These are phyloP conservation scores for Pythium chondricola DNA, from an alignment of 352 stramenopile species.

Conservation along the genomic window DNA sequence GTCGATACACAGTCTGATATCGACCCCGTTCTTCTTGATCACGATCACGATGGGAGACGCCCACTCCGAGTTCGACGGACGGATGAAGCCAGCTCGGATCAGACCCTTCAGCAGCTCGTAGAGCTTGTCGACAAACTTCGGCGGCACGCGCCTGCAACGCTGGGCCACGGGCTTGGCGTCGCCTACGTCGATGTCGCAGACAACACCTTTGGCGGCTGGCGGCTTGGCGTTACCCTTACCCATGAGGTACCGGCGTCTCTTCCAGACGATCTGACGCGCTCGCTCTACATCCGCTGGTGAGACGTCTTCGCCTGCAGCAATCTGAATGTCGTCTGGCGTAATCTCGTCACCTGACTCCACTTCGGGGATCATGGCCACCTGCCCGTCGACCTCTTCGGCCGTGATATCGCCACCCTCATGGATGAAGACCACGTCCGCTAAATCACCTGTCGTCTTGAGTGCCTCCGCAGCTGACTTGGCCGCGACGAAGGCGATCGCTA, in stretches of 20 bases:
- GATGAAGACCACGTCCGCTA: slow-evolving; percentile 4
- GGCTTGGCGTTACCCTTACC: neutral
- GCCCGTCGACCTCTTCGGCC: slow-evolving; percentile 9
- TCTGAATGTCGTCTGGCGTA: slow-evolving; percentile 15
- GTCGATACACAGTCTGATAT: slow-evolving; percentile 28
- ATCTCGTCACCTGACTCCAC: slow-evolving; percentile 2
- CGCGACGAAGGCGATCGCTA: neutral
- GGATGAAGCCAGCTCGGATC: slow-evolving; percentile 14
- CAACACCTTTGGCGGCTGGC: neutral
- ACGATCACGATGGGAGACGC: slow-evolving; percentile 33
- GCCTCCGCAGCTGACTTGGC: neutral
- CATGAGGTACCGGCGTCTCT: neutral
- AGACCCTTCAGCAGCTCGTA: slow-evolving; percentile 24
- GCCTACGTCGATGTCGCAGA: slow-evolving; percentile 3
- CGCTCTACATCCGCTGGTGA: slow-evolving; percentile 10
- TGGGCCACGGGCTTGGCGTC: slow-evolving; percentile 18
- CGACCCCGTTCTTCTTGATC: slow-evolving; percentile 31
- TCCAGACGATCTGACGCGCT: slow-evolving; percentile 17
- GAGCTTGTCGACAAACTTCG: slow-evolving; percentile 17
- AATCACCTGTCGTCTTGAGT: neutral
- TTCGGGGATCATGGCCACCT: slow-evolving; percentile 21
- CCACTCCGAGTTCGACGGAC: slow-evolving; percentile 15
- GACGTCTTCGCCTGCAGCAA: neutral
- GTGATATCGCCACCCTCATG: slow-evolving; percentile 9
- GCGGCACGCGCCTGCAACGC: slow-evolving; percentile 2